Evolutionary conservation across 2,329 filamentous ascomycete species (phyloP), one percentile per base, ranked within the genome.

Genomic region (Beauveria medogensis): DNA sequence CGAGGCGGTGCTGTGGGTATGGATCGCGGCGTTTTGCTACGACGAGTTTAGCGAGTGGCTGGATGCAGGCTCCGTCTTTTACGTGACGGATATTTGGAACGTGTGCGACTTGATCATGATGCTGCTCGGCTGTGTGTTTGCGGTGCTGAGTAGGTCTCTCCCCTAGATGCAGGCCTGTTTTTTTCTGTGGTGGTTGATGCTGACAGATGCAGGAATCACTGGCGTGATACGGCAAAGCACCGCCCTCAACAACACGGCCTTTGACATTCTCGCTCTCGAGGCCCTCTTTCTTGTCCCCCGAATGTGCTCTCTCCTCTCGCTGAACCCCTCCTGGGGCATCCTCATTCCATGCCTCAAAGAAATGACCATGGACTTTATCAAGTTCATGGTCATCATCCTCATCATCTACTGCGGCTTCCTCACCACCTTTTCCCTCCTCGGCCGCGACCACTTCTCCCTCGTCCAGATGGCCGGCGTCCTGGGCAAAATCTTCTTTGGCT

Each of bases 341-440:
- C 74, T 94, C 54, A 92, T 97, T 63, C 92, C 92, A 0, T 95
- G 92, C 65, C 80, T 97, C 55, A 94, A 94, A 71, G 91, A 93
- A 71, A 97, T 97, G 92, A 89, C 89, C 44, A 93, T 92, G 73
- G 91, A 96, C 70, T 96, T 96, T 70, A 74, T 92, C 72, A 92
- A 92, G 69, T 96, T 94, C 70, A 82, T 85, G 74, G 88, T 90
- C 1, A 80, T 93, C 28, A 89, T 95, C 48, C 77, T 91, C 53
- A 88, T 96, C 59, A 77, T 96, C 57, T 96, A 96, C 70, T 76
- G 94, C 53, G 91, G 92, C 52, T 97, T 97, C 73, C 76, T 96
- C 40, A 96, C 92, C 0, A 96, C 91, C 0, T 93, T 93, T 67
- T 87, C 87, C 0, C 80, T 92, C 28, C 79, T 94, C 50, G 90